Base-by-base conservation (phyloP, 2,329 filamentous ascomycete genomes). In the Fusarium tuaranense region DNA sequence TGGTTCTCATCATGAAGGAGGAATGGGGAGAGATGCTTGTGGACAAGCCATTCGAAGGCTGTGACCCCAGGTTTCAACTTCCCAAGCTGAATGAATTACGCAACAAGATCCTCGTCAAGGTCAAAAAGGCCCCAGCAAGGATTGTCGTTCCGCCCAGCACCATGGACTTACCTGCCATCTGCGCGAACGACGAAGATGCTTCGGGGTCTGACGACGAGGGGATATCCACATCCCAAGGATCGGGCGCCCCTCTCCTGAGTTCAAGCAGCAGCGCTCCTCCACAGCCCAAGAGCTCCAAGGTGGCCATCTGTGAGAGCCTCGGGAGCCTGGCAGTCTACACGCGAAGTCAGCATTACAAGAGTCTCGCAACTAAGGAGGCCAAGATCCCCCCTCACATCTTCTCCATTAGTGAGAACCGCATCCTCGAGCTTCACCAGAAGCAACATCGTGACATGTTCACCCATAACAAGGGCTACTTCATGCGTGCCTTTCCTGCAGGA, bases 1-100 rank as follows among this genome's bases (percentile, higher is more conserved):
- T 98, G 94, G 95, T 98, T 13, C 90, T 94, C 66, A 97, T 98
- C 73, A 98, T 99, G 93, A 92, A 92, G 74, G 91, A 98, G 76
- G 93, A 94, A 73, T 99, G 95, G 95, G 89, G 88, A 46, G 92
- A 90, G 0, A 84, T 93, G 78, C 87, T 98, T 7, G 87, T 98
- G 13, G 92, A 94, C 25, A 78, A 84, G 63, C 84, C 84, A 41
- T 87, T 84, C 22, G 86, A 88, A 22, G 83, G 86, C 76, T 85
- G 86, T 75, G 81, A 90, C 80, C 86, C 91, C 0, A 84, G 82
- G 16, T 86, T 88, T 65, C 84, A 86, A 7, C 88, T 96, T 30
- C 93, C 94, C 0, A 88, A 90, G 36, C 91, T 97, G 0, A 90
- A 90, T 16, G 90, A 95, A 14, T 83, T 98, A 62, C 88, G 88